Conservation (phyloP, 305 asterid species). For the Rubia tinctorum region DNA sequence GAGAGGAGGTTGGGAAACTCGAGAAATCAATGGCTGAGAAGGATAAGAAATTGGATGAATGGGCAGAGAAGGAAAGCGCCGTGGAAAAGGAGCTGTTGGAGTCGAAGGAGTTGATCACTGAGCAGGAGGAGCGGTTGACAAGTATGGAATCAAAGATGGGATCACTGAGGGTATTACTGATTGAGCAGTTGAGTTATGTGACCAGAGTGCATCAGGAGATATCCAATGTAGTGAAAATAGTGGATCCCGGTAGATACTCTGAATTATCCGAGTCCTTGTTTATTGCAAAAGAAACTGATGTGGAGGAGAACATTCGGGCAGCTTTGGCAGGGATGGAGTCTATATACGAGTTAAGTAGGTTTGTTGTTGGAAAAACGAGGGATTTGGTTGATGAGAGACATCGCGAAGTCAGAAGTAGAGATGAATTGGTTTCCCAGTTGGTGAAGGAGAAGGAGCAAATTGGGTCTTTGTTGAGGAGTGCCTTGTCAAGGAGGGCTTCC, state of each 20-base stretch:
- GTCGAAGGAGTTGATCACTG: slow-evolving; percentile 47
- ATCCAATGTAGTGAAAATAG: too few relatives aligned
- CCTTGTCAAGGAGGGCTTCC: slow-evolving; percentile 69
- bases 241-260: too few relatives aligned
- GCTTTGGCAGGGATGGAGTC: slow-evolving; percentile 92
- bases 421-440: slow-evolving; percentile 66
- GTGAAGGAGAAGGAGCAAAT: slow-evolving; percentile 86
- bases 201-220: slow-evolving; percentile 50
- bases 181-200: slow-evolving; percentile 70
- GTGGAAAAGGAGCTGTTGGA: slow-evolving; percentile 55
- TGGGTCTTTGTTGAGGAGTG: slow-evolving; percentile 79
- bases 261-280: too few relatives aligned
- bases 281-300: slow-evolving; percentile 86
- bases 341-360: slow-evolving; percentile 67
- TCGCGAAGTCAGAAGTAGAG: slow-evolving; percentile 53
- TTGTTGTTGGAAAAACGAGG: slow-evolving; percentile 60
- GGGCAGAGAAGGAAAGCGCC: slow-evolving; percentile 36
- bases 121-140: slow-evolving; percentile 41
- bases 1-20: slow-evolving; percentile 67
- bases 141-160: slow-evolving; percentile 44
- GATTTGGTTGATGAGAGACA: slow-evolving; percentile 63
- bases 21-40: slow-evolving; percentile 50
- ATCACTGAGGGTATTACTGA: slow-evolving; percentile 55
- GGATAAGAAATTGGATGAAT: slow-evolving; percentile 44
- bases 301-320: slow-evolving; percentile 88